phyloP scores from a whole-genome alignment of 805 yeast genomes.

The Debaryomyces prosopidis region DNA sequence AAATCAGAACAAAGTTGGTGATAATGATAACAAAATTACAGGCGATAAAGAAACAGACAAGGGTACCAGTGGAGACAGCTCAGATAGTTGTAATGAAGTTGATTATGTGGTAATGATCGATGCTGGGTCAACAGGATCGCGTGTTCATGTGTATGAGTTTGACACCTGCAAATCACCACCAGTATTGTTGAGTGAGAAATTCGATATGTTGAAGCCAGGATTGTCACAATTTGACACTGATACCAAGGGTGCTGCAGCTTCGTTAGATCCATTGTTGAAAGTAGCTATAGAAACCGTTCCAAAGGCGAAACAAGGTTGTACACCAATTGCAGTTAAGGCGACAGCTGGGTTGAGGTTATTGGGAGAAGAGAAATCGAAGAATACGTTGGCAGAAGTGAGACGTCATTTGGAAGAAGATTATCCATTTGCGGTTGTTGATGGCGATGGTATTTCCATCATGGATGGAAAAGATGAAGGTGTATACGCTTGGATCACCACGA shows the following conservation, averaged over 20 bases:
- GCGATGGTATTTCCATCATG: constrained; percentile 89
- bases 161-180: constrained; percentile 88
- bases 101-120: constrained; percentile 92
- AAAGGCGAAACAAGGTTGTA: constrained; percentile 65
- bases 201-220: constrained; percentile 91
- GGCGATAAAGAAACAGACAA: constrained; percentile 2
- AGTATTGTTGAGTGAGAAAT: constrained; percentile 70
- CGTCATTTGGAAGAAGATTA: constrained; percentile 71
- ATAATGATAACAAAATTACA: constrained; percentile 4
- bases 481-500: constrained; percentile 97
- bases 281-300: constrained; percentile 81
- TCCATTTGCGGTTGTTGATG: constrained; percentile 90
- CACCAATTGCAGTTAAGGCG: constrained; percentile 96
- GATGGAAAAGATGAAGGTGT: constrained; percentile 98
- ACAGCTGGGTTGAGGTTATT: constrained; percentile 93
- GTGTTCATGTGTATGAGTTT: constrained; percentile 92
- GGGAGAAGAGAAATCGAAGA: constrained; percentile 71
- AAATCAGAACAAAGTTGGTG: not conserved
- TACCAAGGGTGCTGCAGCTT: constrained; percentile 81
- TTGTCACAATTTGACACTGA: constrained; percentile 82
- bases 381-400: constrained; percentile 76
- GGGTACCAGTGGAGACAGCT: not conserved
- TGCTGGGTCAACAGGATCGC: constrained; percentile 97
- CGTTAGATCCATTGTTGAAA: constrained; percentile 79
- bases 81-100: constrained; percentile 30